Evolutionary conservation across 345 rosid genomes (phyloP).

Genomic region (Salix dunnii): DNA sequence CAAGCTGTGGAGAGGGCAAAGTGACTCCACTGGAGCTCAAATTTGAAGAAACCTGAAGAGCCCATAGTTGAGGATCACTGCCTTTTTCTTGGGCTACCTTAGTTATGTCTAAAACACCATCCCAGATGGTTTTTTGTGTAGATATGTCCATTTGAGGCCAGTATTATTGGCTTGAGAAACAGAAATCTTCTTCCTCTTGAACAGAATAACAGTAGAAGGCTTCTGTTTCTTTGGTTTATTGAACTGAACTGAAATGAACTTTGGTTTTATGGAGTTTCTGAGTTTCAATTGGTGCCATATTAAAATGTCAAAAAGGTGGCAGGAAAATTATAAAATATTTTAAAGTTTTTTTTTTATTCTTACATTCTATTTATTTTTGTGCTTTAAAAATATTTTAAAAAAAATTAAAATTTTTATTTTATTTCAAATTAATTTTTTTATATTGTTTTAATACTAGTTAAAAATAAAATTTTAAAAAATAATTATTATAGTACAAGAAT

Average conservation of each 20-base stretch:
- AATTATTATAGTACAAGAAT: not conserved
- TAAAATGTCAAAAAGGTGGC: not conserved
- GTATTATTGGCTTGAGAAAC: not conserved
- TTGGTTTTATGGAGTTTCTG: not conserved
- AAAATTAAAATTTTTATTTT: no score
- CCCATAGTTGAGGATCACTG: slow-evolving; percentile 71
- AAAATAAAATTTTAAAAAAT: no score
- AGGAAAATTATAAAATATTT: not conserved
- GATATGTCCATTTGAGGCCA: slow-evolving; percentile 10
- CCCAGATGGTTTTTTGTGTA: slow-evolving; percentile 5
- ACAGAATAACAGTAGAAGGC: no score
- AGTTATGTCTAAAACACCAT: slow-evolving; percentile 44
- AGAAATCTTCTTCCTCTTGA: not conserved
- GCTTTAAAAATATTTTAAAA: no score
- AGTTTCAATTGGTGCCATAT: not conserved
- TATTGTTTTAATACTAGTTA: no score
- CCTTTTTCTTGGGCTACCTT: slow-evolving; percentile 65
- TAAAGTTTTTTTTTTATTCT: no score
- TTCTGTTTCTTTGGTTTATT: not conserved
- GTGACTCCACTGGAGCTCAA: slow-evolving; percentile 48
- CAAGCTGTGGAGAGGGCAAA: slow-evolving; percentile 31
- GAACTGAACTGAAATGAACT: slow-evolving; percentile 1
- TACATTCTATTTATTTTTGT: no score
- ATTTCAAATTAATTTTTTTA: no score
- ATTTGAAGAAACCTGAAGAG: slow-evolving; percentile 48